These are phyloP conservation scores for Stipa capillata DNA, from an alignment of 176 grass and related monocot species.

Conservation along the genomic window DNA sequence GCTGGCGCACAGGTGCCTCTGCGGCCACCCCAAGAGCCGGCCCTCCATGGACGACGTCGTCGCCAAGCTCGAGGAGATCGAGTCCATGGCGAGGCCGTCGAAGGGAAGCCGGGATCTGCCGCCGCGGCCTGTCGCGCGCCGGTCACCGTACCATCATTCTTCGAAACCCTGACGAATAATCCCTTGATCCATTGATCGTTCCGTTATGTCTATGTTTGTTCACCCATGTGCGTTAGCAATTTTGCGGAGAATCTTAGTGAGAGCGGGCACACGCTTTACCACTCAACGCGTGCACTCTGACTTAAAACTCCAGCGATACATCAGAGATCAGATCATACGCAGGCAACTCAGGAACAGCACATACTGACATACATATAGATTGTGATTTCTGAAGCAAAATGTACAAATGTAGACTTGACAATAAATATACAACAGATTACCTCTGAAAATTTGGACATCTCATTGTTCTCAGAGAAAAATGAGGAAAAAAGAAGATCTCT, in stretches of 20 bases:
- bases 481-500: neutral
- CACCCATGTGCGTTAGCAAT: neutral
- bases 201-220: too few relatives aligned
- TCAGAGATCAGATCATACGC: too few relatives aligned
- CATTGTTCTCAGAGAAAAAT: neutral
- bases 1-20: slow-evolving; percentile 56
- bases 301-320: too few relatives aligned
- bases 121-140: neutral
- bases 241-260: too few relatives aligned
- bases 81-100: slow-evolving; percentile 4
- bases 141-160: neutral
- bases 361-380: too few relatives aligned
- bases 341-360: too few relatives aligned
- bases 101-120: slow-evolving; percentile 22
- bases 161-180: neutral
- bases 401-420: neutral
- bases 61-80: slow-evolving; percentile 49
- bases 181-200: neutral
- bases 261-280: too few relatives aligned
- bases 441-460: neutral
- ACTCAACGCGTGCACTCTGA: too few relatives aligned
- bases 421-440: neutral
- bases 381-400: neutral
- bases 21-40: slow-evolving; percentile 47
- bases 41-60: slow-evolving; percentile 71